Evolutionary conservation across 2,329 filamentous ascomycete species (phyloP).

Genomic region (Trichoderma pleuroti): DNA sequence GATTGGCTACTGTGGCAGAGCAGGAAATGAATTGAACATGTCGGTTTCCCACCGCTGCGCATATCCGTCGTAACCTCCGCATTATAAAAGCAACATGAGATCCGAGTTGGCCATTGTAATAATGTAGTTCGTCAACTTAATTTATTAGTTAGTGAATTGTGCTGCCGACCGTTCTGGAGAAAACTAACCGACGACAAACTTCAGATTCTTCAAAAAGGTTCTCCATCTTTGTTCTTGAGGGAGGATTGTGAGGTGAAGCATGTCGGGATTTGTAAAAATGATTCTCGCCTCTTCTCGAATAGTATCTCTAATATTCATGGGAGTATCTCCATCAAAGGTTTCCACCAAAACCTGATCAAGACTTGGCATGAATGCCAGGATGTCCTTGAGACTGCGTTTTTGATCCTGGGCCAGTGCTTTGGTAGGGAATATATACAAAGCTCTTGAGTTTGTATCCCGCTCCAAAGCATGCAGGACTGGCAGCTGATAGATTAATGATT

Average conservation of each 20-base stretch:
- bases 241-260: slow-evolving; percentile 91
- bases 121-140: slow-evolving; percentile 78
- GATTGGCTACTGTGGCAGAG: slow-evolving; percentile 94
- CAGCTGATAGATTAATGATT: slow-evolving; percentile 96
- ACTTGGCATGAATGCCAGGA: slow-evolving; percentile 75
- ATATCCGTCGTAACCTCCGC: slow-evolving; percentile 81
- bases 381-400: slow-evolving; percentile 77
- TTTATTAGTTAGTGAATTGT: not conserved
- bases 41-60: slow-evolving; percentile 82
- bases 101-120: slow-evolving; percentile 93
- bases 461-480: slow-evolving; percentile 87
- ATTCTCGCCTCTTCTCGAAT: slow-evolving; percentile 88
- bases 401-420: slow-evolving; percentile 97
- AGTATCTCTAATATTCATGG: slow-evolving; percentile 69
- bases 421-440: slow-evolving; percentile 97
- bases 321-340: slow-evolving; percentile 94
- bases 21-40: slow-evolving; percentile 89
- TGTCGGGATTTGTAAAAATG: slow-evolving; percentile 97
- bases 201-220: slow-evolving; percentile 80
- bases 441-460: slow-evolving; percentile 68
- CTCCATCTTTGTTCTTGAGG: slow-evolving; percentile 91
- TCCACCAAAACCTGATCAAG: slow-evolving; percentile 77
- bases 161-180: not conserved
- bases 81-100: slow-evolving; percentile 94
- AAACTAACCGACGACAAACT: slow-evolving; percentile 70